Percentiles rank a stretch among this genome's conserved stretches.
These are phyloP conservation scores for Plantago lanceolata DNA, from an alignment of 305 asterid genomes.

Conservation along the genomic window DNA sequence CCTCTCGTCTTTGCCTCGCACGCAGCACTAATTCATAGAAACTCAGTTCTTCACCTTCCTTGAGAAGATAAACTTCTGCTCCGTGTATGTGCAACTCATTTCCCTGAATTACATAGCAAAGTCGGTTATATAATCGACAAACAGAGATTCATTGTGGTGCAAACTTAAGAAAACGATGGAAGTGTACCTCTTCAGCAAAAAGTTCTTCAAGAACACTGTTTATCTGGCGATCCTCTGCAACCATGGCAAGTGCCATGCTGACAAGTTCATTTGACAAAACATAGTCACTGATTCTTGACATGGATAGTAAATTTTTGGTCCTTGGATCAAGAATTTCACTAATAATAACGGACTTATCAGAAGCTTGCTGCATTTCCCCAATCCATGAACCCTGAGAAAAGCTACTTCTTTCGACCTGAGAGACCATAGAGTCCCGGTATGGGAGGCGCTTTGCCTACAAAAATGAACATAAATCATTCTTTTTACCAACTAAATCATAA, in stretches of 20 bases:
- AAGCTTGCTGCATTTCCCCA: conserved; percentile 97
- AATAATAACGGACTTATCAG: conserved; percentile 80
- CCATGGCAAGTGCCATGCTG: conserved; percentile 96
- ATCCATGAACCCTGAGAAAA: conserved; percentile 92
- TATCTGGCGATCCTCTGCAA: conserved; percentile 92
- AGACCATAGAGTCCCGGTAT: conserved; percentile 56
- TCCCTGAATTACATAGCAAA: conserved; percentile 41
- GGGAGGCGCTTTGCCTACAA: conserved; percentile 92
- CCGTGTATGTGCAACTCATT: conserved; percentile 89
- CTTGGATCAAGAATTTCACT: conserved; percentile 94
- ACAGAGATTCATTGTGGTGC: background rate
- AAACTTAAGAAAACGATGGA: background rate
- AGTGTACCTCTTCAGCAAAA: conserved; percentile 81
- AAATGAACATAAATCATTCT: conserved; percentile 16
- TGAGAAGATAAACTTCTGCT: conserved; percentile 59
- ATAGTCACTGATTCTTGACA: conserved; percentile 89
- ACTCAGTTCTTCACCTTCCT: conserved; percentile 69
- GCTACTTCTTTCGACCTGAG: conserved; percentile 57
- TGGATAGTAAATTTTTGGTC: conserved; percentile 76
- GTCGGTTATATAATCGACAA: background rate
- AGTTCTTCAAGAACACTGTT: conserved; percentile 83
- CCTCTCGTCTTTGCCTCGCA: conserved; percentile 81
- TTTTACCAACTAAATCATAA: background rate
- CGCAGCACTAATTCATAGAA: conserved; percentile 73
- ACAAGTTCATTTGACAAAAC: conserved; percentile 89